Conservation (phyloP, 2,329 filamentous ascomycete genomes). For the Neopestalotiopsis clavispora region DNA sequence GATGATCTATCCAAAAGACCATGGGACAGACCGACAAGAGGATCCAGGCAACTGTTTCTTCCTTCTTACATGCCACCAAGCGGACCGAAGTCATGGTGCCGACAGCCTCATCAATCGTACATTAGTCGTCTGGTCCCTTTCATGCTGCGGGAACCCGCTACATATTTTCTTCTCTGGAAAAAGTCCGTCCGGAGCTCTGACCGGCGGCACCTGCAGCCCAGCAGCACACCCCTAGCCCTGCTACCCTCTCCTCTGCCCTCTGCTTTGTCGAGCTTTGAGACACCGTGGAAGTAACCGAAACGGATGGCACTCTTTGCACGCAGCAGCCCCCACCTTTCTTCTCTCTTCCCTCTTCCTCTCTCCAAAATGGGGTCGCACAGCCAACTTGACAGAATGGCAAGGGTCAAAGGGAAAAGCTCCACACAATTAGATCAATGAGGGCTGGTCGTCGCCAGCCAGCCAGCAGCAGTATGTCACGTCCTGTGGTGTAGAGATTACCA, state of each 20-base stretch:
- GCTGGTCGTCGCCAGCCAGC: background rate
- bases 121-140: conserved; percentile 1
- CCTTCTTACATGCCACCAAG: background rate
- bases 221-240: background rate
- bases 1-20: background rate
- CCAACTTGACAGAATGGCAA: conserved; percentile 7
- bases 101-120: conserved; percentile 4
- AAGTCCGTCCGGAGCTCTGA: conserved; percentile 9
- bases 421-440: background rate
- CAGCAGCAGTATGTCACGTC: background rate
- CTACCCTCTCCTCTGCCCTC: background rate
- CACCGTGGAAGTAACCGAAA: conserved; percentile 20
- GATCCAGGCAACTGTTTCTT: background rate
- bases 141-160: background rate
- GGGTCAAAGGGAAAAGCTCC: background rate
- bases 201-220: background rate
- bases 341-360: background rate
- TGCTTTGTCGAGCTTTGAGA: conserved; percentile 14
- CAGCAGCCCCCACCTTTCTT: conserved; percentile 15
- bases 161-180: background rate
- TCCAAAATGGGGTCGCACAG: conserved; percentile 7
- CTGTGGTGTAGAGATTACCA: background rate
- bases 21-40: no score
- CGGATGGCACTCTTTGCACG: background rate
- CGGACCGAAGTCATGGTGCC: conserved; percentile 1